Evolutionary conservation across 1,139 yeast genomes (phyloP), one percentile per base, ranked within the genome.

Genomic region (Suhomyces choctaworum): DNA sequence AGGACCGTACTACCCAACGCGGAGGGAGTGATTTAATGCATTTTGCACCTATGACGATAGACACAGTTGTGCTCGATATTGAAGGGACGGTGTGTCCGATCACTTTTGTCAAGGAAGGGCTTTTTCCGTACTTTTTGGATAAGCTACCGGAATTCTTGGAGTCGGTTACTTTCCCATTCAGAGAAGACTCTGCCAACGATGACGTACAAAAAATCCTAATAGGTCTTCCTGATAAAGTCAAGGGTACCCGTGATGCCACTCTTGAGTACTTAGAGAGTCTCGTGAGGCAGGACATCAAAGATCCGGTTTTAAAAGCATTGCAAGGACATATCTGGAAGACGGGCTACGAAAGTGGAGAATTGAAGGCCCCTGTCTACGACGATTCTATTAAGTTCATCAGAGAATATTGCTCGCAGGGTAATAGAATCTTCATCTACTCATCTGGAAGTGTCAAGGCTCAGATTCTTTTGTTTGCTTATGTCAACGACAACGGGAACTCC

Each of bases 21-120:
- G n/a, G n/a, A n/a, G n/a, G n/a, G n/a, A n/a, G n/a, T n/a, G n/a
- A n/a, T n/a, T n/a, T n/a, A n/a, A n/a, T n/a, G n/a, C n/a, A n/a
- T n/a, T 17, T 14, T 15, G 10, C 22, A 10, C 9, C 25, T 15
- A 37, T 37, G 40, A 9, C 36, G 6, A 34, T 44, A 25, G 36
- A 36, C 16, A 43, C 44, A 3, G 29, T 47, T 10, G 39, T 47
- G 7, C 30, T 47, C 8, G 97, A 88, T 49, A 87, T 88, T 17
- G 97, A 90, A 55, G 97, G 97, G 13, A 89, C 97, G 0, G 78
- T 90, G 15, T 89, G 97, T 54, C 90, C 96, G 3, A 88, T 89
- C 22, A 73, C 89, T 1, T 89, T 88, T 52, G 97, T 89, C 25
- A 84, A 85, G 51, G 90, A 85, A 24, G 66, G 64, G 3, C 64